A percentile compares a stretch with the other conserved stretches of the same genome.
These are phyloP conservation scores for Ceratocystis eucalypticola DNA, from an alignment of 2,329 filamentous ascomycete genomes.

Conservation along the genomic window DNA sequence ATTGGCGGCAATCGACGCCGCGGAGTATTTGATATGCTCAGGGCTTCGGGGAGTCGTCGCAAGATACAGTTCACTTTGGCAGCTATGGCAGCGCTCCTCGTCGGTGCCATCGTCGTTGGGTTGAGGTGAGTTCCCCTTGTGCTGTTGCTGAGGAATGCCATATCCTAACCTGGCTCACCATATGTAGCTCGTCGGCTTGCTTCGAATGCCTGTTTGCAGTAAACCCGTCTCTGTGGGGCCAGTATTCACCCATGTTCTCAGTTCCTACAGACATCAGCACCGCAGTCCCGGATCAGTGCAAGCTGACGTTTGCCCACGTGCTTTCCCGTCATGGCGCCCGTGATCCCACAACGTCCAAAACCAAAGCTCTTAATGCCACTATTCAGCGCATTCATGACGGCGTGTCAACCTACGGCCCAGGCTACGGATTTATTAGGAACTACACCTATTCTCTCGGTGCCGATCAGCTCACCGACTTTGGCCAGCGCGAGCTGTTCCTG, in stretches of 20 bases:
- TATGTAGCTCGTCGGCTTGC: constrained; percentile 27
- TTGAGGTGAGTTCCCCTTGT: constrained; percentile 11
- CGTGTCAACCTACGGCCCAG: constrained; percentile 43
- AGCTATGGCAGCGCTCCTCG: constrained; percentile 4
- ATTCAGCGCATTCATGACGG: constrained; percentile 50
- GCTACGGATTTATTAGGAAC: constrained; percentile 55
- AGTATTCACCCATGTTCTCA: constrained; percentile 75
- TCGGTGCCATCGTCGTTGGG: constrained; percentile 11
- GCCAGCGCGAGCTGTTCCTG: constrained; percentile 54
- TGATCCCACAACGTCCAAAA: constrained; percentile 61
- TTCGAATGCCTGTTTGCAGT: constrained; percentile 10
- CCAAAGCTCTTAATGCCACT: constrained; percentile 46
- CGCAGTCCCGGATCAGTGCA: constrained; percentile 51
- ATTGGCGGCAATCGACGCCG: neutral
- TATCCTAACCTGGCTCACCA: neutral
- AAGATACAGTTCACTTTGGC: constrained; percentile 9
- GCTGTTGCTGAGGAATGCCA: neutral
- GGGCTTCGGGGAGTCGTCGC: constrained; percentile 11
- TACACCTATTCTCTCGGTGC: constrained; percentile 60
- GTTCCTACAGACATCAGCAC: constrained; percentile 52
- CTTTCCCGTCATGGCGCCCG: constrained; percentile 76
- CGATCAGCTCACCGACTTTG: constrained; percentile 55
- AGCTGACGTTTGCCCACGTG: constrained; percentile 65
- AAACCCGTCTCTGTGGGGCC: constrained; percentile 49
- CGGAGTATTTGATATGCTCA: neutral